Base-by-base conservation (phyloP, 2,329 filamentous ascomycete genomes). In the Alternaria burnsii region DNA sequence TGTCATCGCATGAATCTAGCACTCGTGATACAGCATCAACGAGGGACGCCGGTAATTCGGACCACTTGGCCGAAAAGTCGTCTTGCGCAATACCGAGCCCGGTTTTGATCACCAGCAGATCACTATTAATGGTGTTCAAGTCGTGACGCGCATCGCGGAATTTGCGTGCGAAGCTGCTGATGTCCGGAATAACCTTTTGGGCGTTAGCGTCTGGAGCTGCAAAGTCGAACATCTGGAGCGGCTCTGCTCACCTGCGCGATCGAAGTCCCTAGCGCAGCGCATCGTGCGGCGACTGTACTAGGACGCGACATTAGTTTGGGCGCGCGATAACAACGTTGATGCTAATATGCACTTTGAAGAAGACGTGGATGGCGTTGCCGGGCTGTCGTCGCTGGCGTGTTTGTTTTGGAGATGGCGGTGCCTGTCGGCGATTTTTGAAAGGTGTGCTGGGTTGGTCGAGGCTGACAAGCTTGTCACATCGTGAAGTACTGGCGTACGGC, bases 261-360 rank as follows among this genome's bases (percentile, higher is more conserved):
- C 10, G 68, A 71, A 52, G 68, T 71, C 55, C 71, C 69, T 61
- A 76, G 60, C 22, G 73, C 71, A 56, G 72, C 73, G 62, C 75
- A 76, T 65, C 75, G 70, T 47, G 75, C 74, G 42, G 73, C 73
- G 54, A 76, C 56, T 20, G 70, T 75, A 61, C 68, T 76, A 44
- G 65, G 56, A 52, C 59, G 67, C 55, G 69, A 53, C 73, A 76
- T 76, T 54, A 62, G 65, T 59, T 40, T 30, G 41, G 14, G 53
- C 42, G 32, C 16, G 28, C 34, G 56, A 42, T 32, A 34, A 52
- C 44, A 34, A 28, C 12, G 41, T 44, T 36, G 22, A 41, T 40
- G 53, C 53, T 41, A 55, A 43, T 40, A 50, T 36, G 41, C 46
- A 55, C 38, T 63, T 52, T 51, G 28, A 44, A 53, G 38, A 40